Conservation (phyloP, 371 early-diverging fungal species). For the Mortierella sp. region DNA sequence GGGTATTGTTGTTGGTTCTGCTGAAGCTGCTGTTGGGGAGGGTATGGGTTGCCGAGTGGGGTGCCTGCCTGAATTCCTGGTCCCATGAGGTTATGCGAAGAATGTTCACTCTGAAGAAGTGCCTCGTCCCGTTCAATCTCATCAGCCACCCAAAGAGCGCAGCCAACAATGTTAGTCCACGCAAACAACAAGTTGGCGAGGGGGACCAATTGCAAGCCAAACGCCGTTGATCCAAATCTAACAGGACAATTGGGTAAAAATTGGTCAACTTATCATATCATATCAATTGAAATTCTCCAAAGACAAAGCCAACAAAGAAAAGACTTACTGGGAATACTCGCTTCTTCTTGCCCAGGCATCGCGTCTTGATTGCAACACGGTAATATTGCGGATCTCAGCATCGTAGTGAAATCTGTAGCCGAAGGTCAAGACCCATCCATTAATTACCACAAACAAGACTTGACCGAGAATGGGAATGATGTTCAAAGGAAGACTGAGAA, state of each 20-base stretch:
- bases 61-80: not conserved
- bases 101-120: slow-evolving; percentile 8
- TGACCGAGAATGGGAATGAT: slow-evolving; percentile 28
- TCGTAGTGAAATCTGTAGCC: slow-evolving; percentile 29
- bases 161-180: slow-evolving; percentile 81
- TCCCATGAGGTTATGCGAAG: slow-evolving; percentile 13
- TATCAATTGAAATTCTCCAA: not conserved
- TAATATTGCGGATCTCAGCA: slow-evolving; percentile 26
- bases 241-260: not conserved
- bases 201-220: slow-evolving; percentile 73
- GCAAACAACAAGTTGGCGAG: slow-evolving; percentile 74
- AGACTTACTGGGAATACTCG: not conserved
- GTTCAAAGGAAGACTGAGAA: slow-evolving; percentile 29
- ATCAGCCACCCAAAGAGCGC: slow-evolving; percentile 79
- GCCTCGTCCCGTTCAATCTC: slow-evolving; percentile 63
- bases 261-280: not conserved
- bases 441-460: slow-evolving; percentile 9
- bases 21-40: slow-evolving; percentile 7
- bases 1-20: slow-evolving; percentile 13
- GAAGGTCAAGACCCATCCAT: slow-evolving; percentile 33
- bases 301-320: not conserved
- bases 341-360: slow-evolving; percentile 22
- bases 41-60: not conserved
- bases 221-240: slow-evolving; percentile 73
- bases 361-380: slow-evolving; percentile 12